Percentiles rank a stretch among this genome's conserved stretches.
phyloP scores from a whole-genome alignment of 306 rosid genomes.

The Cyclanthera cordifolia region DNA sequence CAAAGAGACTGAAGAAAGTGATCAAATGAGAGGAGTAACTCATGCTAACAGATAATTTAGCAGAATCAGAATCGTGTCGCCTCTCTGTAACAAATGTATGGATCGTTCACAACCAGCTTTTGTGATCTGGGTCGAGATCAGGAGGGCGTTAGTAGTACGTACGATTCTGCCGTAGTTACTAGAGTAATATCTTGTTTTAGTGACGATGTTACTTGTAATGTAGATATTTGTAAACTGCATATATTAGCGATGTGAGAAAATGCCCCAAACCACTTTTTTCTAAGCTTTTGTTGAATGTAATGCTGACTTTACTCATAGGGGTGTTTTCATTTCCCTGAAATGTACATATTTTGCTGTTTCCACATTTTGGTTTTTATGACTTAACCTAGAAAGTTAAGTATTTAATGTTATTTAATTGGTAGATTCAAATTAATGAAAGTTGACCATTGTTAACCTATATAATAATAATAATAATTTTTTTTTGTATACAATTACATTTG shows the following conservation, averaged over 20 bases:
- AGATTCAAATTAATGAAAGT: too few species aligned
- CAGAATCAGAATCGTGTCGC: not conserved
- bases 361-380: not conserved
- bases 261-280: not conserved
- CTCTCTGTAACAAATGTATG: constrained; percentile 11
- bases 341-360: constrained; percentile 4
- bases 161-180: not conserved
- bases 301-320: constrained; percentile 1
- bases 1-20: constrained; percentile 72
- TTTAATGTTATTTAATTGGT: not conserved
- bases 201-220: constrained; percentile 11
- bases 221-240: constrained; percentile 9
- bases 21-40: constrained; percentile 50
- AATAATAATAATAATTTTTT: too few species aligned
- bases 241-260: constrained; percentile 7
- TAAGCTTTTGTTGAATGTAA: constrained; percentile 6
- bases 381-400: not conserved
- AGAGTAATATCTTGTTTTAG: constrained; percentile 16
- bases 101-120: not conserved
- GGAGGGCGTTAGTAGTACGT: not conserved
- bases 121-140: not conserved
- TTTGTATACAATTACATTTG: too few species aligned
- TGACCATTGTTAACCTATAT: too few species aligned
- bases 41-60: constrained; percentile 10
- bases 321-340: not conserved